Percentiles rank a stretch among this genome's conserved stretches.
Evolutionary conservation across 345 rosid genomes (phyloP).

Genomic region (Rhizophora apiculata): DNA sequence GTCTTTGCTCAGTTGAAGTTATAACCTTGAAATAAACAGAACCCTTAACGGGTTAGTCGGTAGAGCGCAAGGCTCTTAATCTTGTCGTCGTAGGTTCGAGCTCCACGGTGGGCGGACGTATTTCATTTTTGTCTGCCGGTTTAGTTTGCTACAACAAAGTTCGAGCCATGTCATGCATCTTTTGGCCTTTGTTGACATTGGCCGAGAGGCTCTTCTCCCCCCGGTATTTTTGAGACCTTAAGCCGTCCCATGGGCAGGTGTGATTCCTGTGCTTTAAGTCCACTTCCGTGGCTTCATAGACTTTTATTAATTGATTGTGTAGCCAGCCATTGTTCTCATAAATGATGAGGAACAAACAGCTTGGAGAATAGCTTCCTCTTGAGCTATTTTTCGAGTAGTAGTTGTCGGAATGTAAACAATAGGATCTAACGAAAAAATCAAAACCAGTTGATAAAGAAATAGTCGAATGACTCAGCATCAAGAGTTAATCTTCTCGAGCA

Average conservation of each 20-base stretch:
- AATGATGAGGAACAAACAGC: neutral
- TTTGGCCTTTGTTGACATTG: conserved; percentile 19
- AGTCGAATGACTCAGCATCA: neutral
- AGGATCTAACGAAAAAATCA: no score
- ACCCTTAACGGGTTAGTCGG: conserved; percentile 3
- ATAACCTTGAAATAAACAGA: no score
- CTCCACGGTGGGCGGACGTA: conserved; percentile 40
- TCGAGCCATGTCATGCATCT: conserved; percentile 14
- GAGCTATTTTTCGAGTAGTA: no score
- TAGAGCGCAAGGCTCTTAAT: conserved; percentile 45
- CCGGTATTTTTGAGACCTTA: conserved; percentile 8
- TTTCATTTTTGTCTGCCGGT: no score
- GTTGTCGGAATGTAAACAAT: no score
- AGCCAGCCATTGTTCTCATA: conserved; percentile 9
- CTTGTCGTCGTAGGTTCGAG: conserved; percentile 55
- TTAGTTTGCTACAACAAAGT: no score
- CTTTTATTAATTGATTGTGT: conserved; percentile 2
- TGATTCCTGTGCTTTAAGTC: conserved; percentile 17
- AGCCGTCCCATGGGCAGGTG: conserved; percentile 6
- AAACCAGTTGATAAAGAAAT: no score
- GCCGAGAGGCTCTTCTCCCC: conserved; percentile 12
- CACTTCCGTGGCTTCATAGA: conserved; percentile 12
- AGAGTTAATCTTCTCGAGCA: neutral
- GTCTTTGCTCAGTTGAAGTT: no score
- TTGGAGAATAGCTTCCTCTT: no score